Conservation (phyloP, 345 rosid species). For the Eucalyptus virginea region DNA sequence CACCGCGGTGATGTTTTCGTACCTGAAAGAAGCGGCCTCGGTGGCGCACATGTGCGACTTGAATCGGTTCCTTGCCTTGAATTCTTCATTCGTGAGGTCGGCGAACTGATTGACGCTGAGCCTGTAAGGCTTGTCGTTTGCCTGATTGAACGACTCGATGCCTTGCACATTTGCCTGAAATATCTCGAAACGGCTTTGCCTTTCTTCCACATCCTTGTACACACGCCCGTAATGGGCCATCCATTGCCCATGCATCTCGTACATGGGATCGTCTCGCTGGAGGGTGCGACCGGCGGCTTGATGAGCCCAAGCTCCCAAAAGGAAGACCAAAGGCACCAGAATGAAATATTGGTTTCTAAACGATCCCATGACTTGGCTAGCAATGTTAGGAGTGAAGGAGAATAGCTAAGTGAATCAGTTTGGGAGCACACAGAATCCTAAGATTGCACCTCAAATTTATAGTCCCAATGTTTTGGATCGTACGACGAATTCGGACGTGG, state of each 20-base stretch:
- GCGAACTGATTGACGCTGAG: slow-evolving; percentile 33
- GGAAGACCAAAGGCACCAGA: neutral
- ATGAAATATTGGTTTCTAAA: neutral
- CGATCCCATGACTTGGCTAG: neutral
- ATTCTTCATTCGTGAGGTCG: slow-evolving; percentile 33
- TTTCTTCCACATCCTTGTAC: slow-evolving; percentile 15
- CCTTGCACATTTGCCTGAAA: slow-evolving; percentile 21
- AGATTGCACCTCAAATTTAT: neutral
- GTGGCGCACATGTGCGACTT: slow-evolving; percentile 12
- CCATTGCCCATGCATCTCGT: slow-evolving; percentile 19
- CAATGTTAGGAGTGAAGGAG: neutral
- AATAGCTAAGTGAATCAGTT: neutral
- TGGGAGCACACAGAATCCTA: neutral
- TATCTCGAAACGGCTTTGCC: slow-evolving; percentile 16
- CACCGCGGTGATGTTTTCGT: slow-evolving; percentile 7
- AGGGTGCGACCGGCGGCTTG: slow-evolving; percentile 1
- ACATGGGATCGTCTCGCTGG: neutral
- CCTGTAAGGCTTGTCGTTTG: slow-evolving; percentile 20
- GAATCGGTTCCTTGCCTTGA: slow-evolving; percentile 20
- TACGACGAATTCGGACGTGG: neutral
- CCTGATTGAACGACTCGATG: slow-evolving; percentile 18
- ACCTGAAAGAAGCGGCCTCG: slow-evolving; percentile 14
- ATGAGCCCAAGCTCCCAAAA: neutral
- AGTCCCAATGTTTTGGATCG: neutral
- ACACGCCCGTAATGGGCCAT: slow-evolving; percentile 6